Percentiles rank a stretch among this genome's conserved stretches.
These are phyloP conservation scores for Diplodia intermedia DNA, from an alignment of 2,329 filamentous ascomycete species.

Conservation along the genomic window DNA sequence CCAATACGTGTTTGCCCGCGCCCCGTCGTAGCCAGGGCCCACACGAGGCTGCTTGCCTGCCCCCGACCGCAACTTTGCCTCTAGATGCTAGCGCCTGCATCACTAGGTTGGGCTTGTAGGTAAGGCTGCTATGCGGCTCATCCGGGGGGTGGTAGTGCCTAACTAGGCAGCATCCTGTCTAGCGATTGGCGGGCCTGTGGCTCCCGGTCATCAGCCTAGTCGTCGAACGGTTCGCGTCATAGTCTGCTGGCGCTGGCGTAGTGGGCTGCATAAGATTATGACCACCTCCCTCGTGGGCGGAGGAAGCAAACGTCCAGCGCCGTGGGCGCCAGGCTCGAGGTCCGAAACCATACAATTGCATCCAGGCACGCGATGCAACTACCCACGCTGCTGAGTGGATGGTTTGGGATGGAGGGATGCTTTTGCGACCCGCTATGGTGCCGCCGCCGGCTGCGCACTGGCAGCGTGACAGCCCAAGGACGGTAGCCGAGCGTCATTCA, in stretches of 20 bases:
- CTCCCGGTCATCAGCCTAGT: neutral
- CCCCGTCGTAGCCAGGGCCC: neutral
- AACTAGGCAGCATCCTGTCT: neutral
- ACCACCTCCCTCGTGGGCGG: no score
- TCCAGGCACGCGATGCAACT: no score
- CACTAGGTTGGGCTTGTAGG: neutral
- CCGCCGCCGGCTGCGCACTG: no score
- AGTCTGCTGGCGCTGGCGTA: no score
- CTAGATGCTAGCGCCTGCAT: neutral
- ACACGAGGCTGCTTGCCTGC: neutral
- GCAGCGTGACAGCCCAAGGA: neutral
- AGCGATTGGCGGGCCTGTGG: neutral
- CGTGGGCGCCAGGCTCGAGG: no score
- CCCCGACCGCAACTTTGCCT: neutral
- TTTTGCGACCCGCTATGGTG: no score
- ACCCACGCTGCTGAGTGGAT: no score
- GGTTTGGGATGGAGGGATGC: no score
- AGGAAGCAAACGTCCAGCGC: no score
- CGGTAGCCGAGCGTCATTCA: neutral
- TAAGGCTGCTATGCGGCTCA: slow-evolving; percentile 1
- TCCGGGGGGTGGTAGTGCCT: neutral
- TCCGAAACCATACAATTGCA: no score
- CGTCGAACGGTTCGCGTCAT: neutral
- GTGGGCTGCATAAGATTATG: neutral
- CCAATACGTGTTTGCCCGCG: neutral